Evolutionary conservation across 768 basidiomycete genomes (phyloP).

Genomic region (Butyriboletus loyo): DNA sequence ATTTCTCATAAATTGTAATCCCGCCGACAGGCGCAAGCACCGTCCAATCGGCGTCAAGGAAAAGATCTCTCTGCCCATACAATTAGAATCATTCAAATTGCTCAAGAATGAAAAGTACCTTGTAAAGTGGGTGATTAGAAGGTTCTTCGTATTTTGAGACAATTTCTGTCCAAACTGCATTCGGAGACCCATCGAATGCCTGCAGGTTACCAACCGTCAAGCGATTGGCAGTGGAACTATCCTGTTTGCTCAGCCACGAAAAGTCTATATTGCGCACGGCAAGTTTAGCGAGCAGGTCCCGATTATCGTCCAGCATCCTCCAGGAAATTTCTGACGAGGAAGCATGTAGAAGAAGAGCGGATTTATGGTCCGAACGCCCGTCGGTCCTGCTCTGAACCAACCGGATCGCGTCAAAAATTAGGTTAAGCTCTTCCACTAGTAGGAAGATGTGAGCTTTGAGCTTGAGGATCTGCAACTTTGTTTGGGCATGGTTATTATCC

Average conservation of each 20-base stretch:
- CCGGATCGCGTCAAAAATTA: slow-evolving; percentile 84
- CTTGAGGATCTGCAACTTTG: slow-evolving; percentile 56
- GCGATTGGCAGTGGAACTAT: slow-evolving; percentile 81
- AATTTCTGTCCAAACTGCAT: slow-evolving; percentile 86
- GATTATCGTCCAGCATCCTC: slow-evolving; percentile 78
- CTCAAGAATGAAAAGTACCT: slow-evolving; percentile 40
- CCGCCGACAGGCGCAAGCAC: slow-evolving; percentile 90
- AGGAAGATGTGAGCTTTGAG: slow-evolving; percentile 71
- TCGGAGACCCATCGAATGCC: slow-evolving; percentile 81
- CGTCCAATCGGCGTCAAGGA: slow-evolving; percentile 76
- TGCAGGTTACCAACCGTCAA: slow-evolving; percentile 72
- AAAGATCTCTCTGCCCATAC: slow-evolving; percentile 56
- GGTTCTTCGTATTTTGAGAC: slow-evolving; percentile 74
- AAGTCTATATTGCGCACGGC: slow-evolving; percentile 78
- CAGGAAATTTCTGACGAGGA: slow-evolving; percentile 87
- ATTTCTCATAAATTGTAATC: slow-evolving; percentile 82
- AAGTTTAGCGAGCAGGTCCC: slow-evolving; percentile 78
- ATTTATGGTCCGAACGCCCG: slow-evolving; percentile 67
- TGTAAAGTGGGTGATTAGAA: slow-evolving; percentile 64
- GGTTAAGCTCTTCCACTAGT: slow-evolving; percentile 73
- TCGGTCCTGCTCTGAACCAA: slow-evolving; percentile 75
- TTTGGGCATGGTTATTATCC: slow-evolving; percentile 32
- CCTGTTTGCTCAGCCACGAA: slow-evolving; percentile 81
- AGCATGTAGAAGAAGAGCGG: slow-evolving; percentile 76
- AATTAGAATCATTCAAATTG: slow-evolving; percentile 4